phyloP scores from a whole-genome alignment of 148 eudicot species.

The Cornus florida region DNA sequence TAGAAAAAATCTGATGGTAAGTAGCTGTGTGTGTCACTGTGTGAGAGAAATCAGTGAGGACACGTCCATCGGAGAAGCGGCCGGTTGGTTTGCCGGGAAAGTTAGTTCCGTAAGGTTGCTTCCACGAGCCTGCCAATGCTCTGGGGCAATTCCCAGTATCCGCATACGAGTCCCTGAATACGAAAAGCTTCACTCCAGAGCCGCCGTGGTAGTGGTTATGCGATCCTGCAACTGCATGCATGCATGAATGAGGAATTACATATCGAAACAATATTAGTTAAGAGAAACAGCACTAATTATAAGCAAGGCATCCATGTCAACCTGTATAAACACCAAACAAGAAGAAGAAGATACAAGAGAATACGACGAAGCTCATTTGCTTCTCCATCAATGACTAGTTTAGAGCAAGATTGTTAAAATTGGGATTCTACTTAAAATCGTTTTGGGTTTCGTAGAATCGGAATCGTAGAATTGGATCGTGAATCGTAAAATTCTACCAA shows the following conservation, averaged over 20 bases:
- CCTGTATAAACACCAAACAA: neutral
- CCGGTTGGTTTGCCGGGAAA: slow-evolving; percentile 49
- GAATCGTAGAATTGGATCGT: no score
- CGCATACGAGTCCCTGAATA: slow-evolving; percentile 53
- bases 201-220: no score
- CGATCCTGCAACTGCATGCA: neutral
- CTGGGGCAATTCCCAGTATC: slow-evolving; percentile 21
- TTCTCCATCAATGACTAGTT: neutral
- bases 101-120: slow-evolving; percentile 37
- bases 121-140: slow-evolving; percentile 21
- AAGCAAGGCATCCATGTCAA: no score
- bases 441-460: no score
- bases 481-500: no score
- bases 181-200: slow-evolving; percentile 33
- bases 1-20: no score
- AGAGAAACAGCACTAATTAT: no score
- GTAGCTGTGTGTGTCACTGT: no score
- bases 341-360: neutral
- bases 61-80: slow-evolving; percentile 47
- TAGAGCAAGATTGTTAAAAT: no score
- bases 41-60: slow-evolving; percentile 37
- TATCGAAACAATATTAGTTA: no score
- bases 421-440: no score
- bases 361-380: neutral
- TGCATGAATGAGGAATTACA: no score